Base-by-base conservation (phyloP, 1,284 basidiomycete species). In the Entoloma clypeatum region DNA sequence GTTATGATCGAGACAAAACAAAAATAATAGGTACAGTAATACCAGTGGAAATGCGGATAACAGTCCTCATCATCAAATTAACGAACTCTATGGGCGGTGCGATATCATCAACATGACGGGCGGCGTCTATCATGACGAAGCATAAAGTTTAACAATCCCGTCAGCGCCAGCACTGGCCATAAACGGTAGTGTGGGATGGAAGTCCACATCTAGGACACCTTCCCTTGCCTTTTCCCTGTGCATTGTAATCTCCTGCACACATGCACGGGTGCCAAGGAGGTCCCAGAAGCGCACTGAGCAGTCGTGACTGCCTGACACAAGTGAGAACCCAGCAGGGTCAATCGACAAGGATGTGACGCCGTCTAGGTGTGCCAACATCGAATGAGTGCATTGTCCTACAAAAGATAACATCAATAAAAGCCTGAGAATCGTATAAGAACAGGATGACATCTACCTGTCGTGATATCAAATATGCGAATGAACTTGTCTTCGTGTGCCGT, bases 251-350 rank as follows among this genome's bases (percentile, higher is more conserved):
- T 99, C 96, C 60, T 98, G 95, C 21, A 93, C 70, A 60, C 92
- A 96, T 36, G 77, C 75, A 36, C 77, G 74, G 38, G 80, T 74
- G 43, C 80, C 85, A n/a, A 90, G 75, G 41, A 97, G 68, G 63
- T 97, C 91, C 96, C 95, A 99, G 67, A 97, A 88, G 16, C 95
- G 85, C 31, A 93, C 73, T 13, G 91, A 93, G 60, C 93, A 93
- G 62, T 99, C 95, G 57, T 96, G 91, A 36, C 89, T 88, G 27
- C 87, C 90, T 1, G 92, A 93, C 3, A 93, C 85, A 29, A 98
- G 77, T 7, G 85, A 86, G 62, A 94, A 79, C 28, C 89, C 90
- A 2, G 89, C 72, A 0, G 90, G 80, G 48, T 95, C 92, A 46
- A 98, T 83, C 27, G 91, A 88, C 22, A 99, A 66, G 17, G 88